Evolutionary conservation across 352 stramenopile species (phyloP).

Genomic region (Phytopythium kandeliae): DNA sequence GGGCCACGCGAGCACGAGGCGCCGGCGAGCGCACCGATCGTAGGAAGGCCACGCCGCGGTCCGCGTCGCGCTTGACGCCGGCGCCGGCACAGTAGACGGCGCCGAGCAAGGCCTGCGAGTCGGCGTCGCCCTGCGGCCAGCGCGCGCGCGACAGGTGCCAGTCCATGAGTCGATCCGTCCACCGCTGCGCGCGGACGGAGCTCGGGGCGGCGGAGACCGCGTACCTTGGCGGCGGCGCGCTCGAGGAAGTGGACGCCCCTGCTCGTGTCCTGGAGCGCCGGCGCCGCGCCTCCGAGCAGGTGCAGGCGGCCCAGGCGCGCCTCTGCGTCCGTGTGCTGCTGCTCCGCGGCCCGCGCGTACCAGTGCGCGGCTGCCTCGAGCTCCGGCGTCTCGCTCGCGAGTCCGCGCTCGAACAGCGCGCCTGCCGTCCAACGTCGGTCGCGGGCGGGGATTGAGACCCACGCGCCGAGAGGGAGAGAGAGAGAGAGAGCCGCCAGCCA

Average conservation of each 20-base stretch:
- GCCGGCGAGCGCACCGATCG: constrained; percentile 32
- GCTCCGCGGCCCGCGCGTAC: constrained; percentile 52
- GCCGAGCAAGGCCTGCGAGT: constrained; percentile 41
- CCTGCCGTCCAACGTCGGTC: constrained; percentile 9
- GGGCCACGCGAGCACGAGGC: no score
- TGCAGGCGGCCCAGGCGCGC: constrained; percentile 43
- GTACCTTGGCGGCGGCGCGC: constrained; percentile 41
- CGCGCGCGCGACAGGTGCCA: no score
- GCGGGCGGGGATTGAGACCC: background rate
- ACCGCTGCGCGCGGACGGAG: no score
- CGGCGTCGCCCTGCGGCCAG: constrained; percentile 36
- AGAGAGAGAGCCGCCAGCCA: background rate
- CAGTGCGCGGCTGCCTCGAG: constrained; percentile 26
- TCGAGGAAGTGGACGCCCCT: constrained; percentile 70
- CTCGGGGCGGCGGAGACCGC: no score
- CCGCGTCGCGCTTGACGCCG: constrained; percentile 44
- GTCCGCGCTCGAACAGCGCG: constrained; percentile 28
- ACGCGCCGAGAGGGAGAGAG: no score
- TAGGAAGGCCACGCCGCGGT: constrained; percentile 49
- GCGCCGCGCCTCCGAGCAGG: constrained; percentile 8
- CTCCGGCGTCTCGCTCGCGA: constrained; percentile 10
- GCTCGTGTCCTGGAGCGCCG: constrained; percentile 23
- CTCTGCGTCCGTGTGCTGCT: constrained; percentile 40
- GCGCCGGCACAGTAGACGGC: constrained; percentile 37
- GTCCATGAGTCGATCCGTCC: no score